phyloP scores from a whole-genome alignment of 306 rosid species.

The Quercus dentata region DNA sequence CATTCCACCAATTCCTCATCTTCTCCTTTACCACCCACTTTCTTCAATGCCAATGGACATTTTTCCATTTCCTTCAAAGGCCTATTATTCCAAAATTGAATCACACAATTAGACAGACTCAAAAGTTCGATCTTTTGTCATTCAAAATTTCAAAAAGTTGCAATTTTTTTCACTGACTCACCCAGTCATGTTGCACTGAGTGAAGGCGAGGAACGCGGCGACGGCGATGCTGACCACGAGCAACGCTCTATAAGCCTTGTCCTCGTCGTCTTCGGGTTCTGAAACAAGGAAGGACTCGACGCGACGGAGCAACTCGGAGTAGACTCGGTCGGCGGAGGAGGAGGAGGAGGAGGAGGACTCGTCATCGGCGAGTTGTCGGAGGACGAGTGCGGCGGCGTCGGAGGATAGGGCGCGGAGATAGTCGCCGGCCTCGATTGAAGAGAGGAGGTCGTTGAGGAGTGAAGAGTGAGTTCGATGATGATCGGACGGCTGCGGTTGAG shows the following conservation, averaged over 20 bases:
- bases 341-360: constrained; percentile 11
- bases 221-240: constrained; percentile 60
- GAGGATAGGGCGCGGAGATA: constrained; percentile 56
- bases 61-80: constrained; percentile 64
- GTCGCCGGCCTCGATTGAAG: constrained; percentile 55
- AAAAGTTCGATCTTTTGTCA: too few relatives aligned
- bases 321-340: constrained; percentile 42
- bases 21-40: constrained; percentile 14
- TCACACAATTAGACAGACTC: neutral
- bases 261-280: constrained; percentile 33
- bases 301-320: constrained; percentile 53
- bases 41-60: constrained; percentile 54
- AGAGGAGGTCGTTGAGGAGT: constrained; percentile 38
- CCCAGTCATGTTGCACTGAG: constrained; percentile 77
- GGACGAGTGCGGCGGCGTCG: constrained; percentile 36
- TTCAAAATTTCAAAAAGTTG: too few relatives aligned
- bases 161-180: constrained; percentile 12
- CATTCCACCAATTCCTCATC: constrained; percentile 43
- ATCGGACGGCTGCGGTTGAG: constrained; percentile 18
- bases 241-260: constrained; percentile 32
- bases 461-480: neutral
- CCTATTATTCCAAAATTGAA: constrained; percentile 26
- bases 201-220: constrained; percentile 63
- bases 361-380: constrained; percentile 30
- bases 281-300: constrained; percentile 47